Evolutionary conservation across 768 basidiomycete species (phyloP).

Genomic region (Suillus hirtellus): DNA sequence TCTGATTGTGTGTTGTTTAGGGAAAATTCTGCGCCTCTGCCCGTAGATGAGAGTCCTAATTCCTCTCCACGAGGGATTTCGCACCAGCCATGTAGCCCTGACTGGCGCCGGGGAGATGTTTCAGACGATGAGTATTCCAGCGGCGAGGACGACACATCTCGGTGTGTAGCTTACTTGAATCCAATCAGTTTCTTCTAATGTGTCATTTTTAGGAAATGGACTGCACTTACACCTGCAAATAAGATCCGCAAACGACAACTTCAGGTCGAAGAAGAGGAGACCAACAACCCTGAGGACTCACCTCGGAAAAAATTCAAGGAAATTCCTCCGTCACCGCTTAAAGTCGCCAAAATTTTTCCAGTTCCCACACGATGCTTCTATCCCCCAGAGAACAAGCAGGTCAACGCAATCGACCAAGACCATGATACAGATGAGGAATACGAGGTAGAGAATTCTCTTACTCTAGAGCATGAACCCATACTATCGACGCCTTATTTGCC

Average conservation of each 20-base stretch:
- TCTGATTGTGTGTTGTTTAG: not conserved
- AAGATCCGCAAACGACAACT: not conserved
- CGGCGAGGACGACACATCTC: not conserved
- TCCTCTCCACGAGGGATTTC: not conserved
- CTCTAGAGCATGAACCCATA: not conserved
- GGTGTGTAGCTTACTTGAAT: not conserved
- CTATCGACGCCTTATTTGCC: not conserved
- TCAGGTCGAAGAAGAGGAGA: not conserved
- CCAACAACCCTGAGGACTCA: not conserved
- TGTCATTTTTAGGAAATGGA: not conserved
- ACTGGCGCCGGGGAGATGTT: not conserved
- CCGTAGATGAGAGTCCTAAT: not conserved
- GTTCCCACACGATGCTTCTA: not conserved
- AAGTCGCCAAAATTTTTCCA: not conserved
- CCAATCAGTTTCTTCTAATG: not conserved
- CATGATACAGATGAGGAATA: not conserved
- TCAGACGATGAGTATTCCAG: not conserved
- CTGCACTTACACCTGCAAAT: not conserved
- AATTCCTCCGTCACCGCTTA: not conserved
- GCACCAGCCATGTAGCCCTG: not conserved
- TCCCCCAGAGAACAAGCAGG: not conserved
- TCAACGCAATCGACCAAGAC: not conserved
- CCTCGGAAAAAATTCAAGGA: slow-evolving; percentile 1
- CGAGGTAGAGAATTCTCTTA: slow-evolving; percentile 3
- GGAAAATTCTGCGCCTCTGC: not conserved